Evolutionary conservation across 805 yeast species (phyloP).

Genomic region (Starmerella scarabaei): DNA sequence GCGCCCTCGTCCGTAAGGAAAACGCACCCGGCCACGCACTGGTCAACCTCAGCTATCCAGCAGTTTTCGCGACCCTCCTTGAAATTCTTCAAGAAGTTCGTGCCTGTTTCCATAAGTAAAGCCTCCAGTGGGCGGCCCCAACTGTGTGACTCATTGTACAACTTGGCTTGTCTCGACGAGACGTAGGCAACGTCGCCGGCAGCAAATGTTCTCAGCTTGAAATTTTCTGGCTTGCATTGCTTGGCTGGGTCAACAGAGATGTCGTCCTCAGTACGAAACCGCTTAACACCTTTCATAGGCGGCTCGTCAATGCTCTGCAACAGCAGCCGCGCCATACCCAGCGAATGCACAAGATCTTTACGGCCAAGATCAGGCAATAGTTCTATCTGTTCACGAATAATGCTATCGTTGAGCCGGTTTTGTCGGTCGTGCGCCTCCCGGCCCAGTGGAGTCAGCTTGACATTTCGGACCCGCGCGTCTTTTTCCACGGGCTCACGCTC

Average conservation of each 20-base stretch:
- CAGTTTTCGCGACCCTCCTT: constrained; percentile 1
- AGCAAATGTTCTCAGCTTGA: not conserved
- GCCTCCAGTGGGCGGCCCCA: constrained; percentile 2
- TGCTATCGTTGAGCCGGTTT: not conserved
- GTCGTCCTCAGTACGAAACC: not conserved
- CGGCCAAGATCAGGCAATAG: not conserved
- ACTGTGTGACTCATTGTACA: not conserved
- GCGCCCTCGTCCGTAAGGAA: constrained; percentile 1
- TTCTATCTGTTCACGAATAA: not conserved
- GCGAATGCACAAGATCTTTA: not conserved
- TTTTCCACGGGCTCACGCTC: not conserved
- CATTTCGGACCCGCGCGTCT: not conserved
- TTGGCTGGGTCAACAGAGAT: not conserved
- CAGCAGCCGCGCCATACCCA: not conserved
- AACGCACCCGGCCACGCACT: constrained; percentile 3
- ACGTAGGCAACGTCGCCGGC: constrained; percentile 1
- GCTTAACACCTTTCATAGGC: not conserved
- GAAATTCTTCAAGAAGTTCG: not conserved
- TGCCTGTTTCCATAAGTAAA: not conserved
- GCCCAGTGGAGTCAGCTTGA: not conserved
- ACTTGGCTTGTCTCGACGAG: constrained; percentile 4
- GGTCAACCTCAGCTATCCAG: constrained; percentile 5
- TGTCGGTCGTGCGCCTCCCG: not conserved
- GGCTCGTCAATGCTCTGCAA: not conserved
- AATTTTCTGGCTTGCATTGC: not conserved